Evolutionary conservation across 208 protist species (phyloP).

Genomic region (Trypanosomatidae sp.): DNA sequence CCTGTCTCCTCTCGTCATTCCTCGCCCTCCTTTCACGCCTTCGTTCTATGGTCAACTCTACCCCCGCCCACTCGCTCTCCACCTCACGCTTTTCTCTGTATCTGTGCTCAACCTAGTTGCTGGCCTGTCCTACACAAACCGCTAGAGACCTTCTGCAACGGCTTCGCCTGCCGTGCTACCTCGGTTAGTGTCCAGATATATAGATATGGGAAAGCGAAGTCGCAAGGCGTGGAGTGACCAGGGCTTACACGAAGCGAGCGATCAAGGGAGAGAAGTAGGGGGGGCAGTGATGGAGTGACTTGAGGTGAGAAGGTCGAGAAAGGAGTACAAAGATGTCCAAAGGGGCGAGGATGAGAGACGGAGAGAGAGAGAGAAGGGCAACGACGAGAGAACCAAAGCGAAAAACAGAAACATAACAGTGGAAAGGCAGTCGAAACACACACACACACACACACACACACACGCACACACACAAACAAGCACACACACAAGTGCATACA

Average conservation of each 20-base stretch:
- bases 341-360: slow-evolving; percentile 5
- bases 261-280: background rate
- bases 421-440: slow-evolving; percentile 10
- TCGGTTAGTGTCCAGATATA: background rate
- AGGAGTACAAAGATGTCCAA: background rate
- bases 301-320: slow-evolving; percentile 4
- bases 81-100: background rate
- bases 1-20: background rate
- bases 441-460: background rate
- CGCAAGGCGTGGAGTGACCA: background rate
- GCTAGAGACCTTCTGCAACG: background rate
- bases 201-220: background rate
- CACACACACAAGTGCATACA: background rate
- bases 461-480: background rate
- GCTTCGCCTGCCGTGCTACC: background rate
- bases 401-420: slow-evolving; percentile 12
- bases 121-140: background rate
- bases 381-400: background rate
- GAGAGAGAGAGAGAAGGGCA: slow-evolving; percentile 6
- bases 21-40: background rate
- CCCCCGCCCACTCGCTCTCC: background rate
- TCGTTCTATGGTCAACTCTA: background rate
- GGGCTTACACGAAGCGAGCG: background rate
- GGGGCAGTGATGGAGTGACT: background rate
- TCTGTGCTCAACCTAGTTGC: background rate